Evolutionary conservation across 140 eudicot genomes (phyloP).

Genomic region (Ambrosia hybrid): DNA sequence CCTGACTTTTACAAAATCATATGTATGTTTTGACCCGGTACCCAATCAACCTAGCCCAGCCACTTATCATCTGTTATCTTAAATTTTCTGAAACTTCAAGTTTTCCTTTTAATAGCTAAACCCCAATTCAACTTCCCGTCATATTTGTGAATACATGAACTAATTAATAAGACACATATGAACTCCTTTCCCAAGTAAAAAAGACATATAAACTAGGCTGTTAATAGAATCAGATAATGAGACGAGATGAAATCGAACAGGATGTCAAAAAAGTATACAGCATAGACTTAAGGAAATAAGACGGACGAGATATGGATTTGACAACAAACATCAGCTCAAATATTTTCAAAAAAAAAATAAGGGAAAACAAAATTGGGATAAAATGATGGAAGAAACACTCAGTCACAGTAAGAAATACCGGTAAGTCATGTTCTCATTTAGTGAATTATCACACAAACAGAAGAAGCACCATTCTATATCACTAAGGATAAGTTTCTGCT

Average conservation of each 20-base stretch:
- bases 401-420: not conserved
- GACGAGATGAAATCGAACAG: too few relatives aligned
- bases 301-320: not conserved
- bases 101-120: not conserved
- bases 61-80: not conserved
- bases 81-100: too few relatives aligned
- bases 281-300: not conserved
- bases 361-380: not conserved
- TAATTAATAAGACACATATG: too few relatives aligned
- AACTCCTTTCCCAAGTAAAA: too few relatives aligned
- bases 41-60: too few relatives aligned
- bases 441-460: constrained; percentile 2
- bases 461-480: not conserved
- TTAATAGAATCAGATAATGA: too few relatives aligned
- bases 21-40: not conserved
- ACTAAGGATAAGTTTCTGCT: too few relatives aligned
- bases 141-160: too few relatives aligned
- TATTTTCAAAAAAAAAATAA: not conserved
- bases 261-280: too few relatives aligned
- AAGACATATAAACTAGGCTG: too few relatives aligned
- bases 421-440: not conserved
- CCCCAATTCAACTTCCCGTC: not conserved
- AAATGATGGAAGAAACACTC: not conserved
- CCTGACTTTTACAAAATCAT: not conserved
- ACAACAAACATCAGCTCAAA: too few relatives aligned